These are phyloP conservation scores for Micromonas pusilla DNA, from an alignment of 139 green algal genomes.

Conservation along the genomic window DNA sequence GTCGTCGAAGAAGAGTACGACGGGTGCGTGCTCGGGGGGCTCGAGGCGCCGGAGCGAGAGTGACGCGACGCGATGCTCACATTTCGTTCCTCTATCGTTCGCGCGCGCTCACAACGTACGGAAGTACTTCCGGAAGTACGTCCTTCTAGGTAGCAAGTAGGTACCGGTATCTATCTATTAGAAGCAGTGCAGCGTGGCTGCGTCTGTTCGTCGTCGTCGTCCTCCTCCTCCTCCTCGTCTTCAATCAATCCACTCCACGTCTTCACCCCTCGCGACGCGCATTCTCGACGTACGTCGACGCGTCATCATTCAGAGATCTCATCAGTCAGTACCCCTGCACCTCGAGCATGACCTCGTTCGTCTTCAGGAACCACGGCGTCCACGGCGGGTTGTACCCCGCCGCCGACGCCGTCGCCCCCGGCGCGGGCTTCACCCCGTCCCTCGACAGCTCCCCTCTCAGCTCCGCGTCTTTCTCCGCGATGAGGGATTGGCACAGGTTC, in stretches of 20 bases:
- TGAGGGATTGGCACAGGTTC: not conserved
- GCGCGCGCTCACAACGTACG: not conserved
- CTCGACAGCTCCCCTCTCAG: not conserved
- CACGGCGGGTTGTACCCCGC: conserved; percentile 38
- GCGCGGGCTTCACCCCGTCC: not conserved
- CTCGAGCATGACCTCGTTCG: conserved; percentile 37
- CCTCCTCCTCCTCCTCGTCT: too few relatives aligned
- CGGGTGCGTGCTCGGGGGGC: not conserved
- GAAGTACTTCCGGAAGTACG: not conserved
- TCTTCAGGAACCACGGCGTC: conserved; percentile 30
- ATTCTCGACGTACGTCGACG: not conserved
- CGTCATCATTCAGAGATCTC: not conserved
- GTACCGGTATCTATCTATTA: not conserved
- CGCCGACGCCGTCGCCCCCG: not conserved
- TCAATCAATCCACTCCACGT: too few relatives aligned
- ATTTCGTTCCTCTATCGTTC: not conserved
- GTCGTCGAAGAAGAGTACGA: not conserved
- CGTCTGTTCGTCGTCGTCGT: not conserved
- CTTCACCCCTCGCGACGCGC: not conserved
- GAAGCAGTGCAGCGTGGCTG: not conserved
- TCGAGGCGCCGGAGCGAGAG: not conserved
- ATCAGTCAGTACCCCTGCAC: not conserved
- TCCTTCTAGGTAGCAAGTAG: not conserved
- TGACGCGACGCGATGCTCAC: not conserved
- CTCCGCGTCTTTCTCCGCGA: not conserved